Percentiles rank a stretch among this genome's conserved stretches.
Evolutionary conservation across 768 basidiomycete species (phyloP).

Genomic region (Tephrocybe sp.): DNA sequence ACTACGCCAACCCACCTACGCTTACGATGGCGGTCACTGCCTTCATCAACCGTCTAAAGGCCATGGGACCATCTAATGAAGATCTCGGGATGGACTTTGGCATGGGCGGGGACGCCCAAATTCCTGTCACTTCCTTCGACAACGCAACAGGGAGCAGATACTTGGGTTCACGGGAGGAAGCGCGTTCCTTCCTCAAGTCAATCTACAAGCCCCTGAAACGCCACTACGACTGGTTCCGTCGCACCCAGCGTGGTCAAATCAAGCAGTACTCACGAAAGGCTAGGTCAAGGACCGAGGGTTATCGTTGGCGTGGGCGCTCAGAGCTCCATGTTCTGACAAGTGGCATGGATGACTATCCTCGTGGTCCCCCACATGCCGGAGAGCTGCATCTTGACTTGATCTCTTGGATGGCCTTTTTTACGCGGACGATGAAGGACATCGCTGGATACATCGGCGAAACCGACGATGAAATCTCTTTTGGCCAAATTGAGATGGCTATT

Average conservation of each 20-base stretch:
- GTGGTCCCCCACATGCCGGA: conserved; percentile 84
- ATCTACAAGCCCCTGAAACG: conserved; percentile 84
- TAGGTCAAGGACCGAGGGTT: conserved; percentile 86
- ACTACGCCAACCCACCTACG: conserved; percentile 93
- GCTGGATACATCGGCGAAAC: conserved; percentile 81
- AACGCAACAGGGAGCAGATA: conserved; percentile 35
- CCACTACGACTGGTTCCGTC: conserved; percentile 96
- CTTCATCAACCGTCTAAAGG: conserved; percentile 74
- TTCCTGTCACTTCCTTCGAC: conserved; percentile 35
- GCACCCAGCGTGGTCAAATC: conserved; percentile 91
- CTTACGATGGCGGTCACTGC: conserved; percentile 91
- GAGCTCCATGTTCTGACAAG: conserved; percentile 86
- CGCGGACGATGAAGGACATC: conserved; percentile 89
- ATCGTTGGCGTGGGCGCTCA: conserved; percentile 92
- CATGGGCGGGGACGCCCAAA: conserved; percentile 45
- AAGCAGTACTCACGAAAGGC: conserved; percentile 85
- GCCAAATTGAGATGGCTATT: conserved; percentile 75
- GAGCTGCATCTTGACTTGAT: conserved; percentile 93
- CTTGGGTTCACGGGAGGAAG: conserved; percentile 58
- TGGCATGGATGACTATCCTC: conserved; percentile 96
- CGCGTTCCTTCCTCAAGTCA: conserved; percentile 65
- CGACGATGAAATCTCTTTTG: conserved; percentile 80
- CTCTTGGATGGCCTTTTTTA: conserved; percentile 96
- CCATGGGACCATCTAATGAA: conserved; percentile 44
- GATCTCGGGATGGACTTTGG: conserved; percentile 67